phyloP scores from a whole-genome alignment of 768 basidiomycete genomes.

The Russula griseocarnosa region DNA sequence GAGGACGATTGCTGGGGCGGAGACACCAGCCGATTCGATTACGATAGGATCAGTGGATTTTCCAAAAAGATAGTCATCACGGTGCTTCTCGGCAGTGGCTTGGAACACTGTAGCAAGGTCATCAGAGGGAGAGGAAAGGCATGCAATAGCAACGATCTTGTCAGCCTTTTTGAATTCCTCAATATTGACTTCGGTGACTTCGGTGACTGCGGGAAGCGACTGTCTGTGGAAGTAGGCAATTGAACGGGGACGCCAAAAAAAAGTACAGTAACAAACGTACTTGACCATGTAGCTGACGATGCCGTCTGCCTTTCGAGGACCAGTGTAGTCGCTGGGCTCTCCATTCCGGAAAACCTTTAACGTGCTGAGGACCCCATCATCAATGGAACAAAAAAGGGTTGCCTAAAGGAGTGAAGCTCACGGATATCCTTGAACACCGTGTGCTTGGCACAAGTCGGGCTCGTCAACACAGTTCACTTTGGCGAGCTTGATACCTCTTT shows the following conservation, averaged over 20 bases:
- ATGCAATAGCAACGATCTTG: slow-evolving; percentile 87
- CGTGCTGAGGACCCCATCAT: slow-evolving; percentile 47
- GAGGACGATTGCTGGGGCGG: slow-evolving; percentile 80
- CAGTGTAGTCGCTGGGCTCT: slow-evolving; percentile 70
- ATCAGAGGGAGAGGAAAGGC: slow-evolving; percentile 69
- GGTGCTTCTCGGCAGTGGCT: slow-evolving; percentile 76
- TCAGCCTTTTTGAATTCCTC: slow-evolving; percentile 84
- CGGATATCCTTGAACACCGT: slow-evolving; percentile 94
- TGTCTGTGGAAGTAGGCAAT: slow-evolving; percentile 52
- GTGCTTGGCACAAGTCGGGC: slow-evolving; percentile 81
- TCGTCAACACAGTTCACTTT: slow-evolving; percentile 98
- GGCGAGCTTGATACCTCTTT: slow-evolving; percentile 83
- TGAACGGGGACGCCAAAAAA: not conserved
- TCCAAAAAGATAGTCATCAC: slow-evolving; percentile 94
- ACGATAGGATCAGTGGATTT: slow-evolving; percentile 66
- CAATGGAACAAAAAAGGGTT: not conserved
- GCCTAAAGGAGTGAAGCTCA: slow-evolving; percentile 40
- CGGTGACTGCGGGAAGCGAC: slow-evolving; percentile 87
- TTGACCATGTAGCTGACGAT: slow-evolving; percentile 97
- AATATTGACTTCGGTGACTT: slow-evolving; percentile 70
- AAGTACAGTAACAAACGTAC: slow-evolving; percentile 40
- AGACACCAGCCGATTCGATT: slow-evolving; percentile 66
- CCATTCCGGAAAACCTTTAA: slow-evolving; percentile 92
- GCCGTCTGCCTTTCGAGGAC: slow-evolving; percentile 91
- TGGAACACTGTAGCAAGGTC: slow-evolving; percentile 71